Conservation (phyloP, 225 moss, liverwort and hornwort species). For the Pleurozium schreberi region DNA sequence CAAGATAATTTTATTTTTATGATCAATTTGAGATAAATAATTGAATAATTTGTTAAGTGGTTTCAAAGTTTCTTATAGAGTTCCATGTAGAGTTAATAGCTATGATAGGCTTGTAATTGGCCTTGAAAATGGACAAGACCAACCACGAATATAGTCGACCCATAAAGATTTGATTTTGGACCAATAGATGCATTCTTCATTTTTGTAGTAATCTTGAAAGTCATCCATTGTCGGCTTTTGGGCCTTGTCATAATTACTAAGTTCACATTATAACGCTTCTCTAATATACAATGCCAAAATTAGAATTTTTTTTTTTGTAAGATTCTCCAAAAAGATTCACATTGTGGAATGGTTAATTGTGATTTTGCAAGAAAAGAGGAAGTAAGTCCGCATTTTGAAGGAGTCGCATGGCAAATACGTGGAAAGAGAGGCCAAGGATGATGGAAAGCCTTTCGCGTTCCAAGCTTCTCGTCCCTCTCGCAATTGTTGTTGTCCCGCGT, state of each 20-base stretch:
- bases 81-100: rapidly evolving
- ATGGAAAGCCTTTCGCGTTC: not conserved
- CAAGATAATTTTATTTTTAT: not conserved
- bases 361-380: not conserved
- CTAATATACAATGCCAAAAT: too few relatives aligned
- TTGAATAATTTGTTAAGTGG: not conserved
- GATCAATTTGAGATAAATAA: not conserved
- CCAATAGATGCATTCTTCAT: too few relatives aligned
- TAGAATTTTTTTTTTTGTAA: too few relatives aligned
- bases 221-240: too few relatives aligned
- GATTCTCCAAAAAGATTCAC: not conserved
- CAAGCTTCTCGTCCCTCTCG: not conserved
- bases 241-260: rapidly evolving
- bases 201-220: not conserved
- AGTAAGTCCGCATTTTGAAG: not conserved
- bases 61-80: not conserved
- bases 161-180: not conserved
- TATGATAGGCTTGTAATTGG: rapidly evolving
- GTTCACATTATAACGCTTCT: rapidly evolving
- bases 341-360: too few relatives aligned
- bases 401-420: not conserved
- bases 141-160: rapidly evolving
- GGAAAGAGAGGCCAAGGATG: not conserved
- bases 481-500: too few relatives aligned
- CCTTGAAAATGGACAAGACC: rapidly evolving